Evolutionary conservation across 202 grass and related monocot genomes (phyloP).

Genomic region (Carex sylvatica): DNA sequence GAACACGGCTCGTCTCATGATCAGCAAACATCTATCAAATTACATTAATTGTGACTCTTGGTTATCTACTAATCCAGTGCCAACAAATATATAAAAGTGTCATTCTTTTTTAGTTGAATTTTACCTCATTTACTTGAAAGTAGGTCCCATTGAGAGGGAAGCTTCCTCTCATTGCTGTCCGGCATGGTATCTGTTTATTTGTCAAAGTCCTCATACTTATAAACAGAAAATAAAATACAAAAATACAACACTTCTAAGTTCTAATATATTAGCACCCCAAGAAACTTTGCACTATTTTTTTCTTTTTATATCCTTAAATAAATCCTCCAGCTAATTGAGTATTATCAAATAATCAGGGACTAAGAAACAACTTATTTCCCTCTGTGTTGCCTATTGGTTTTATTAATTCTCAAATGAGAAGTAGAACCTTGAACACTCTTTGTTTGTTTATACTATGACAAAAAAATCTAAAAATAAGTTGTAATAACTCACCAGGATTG

Average conservation of each 20-base stretch:
- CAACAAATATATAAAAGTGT: slow-evolving; percentile 21
- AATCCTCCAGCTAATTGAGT: not conserved
- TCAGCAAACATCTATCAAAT: slow-evolving; percentile 80
- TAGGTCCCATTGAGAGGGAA: slow-evolving; percentile 94
- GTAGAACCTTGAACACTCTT: not conserved
- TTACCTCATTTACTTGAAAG: slow-evolving; percentile 97
- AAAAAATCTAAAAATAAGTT: slow-evolving; percentile 15
- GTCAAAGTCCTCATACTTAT: slow-evolving; percentile 15
- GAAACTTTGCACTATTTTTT: slow-evolving; percentile 5
- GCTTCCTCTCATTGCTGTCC: slow-evolving; percentile 88
- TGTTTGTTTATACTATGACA: not conserved
- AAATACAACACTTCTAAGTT: not conserved
- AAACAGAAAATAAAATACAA: slow-evolving; percentile 24
- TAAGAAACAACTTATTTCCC: not conserved
- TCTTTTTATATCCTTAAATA: not conserved
- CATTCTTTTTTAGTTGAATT: slow-evolving; percentile 12
- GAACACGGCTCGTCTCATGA: slow-evolving; percentile 58
- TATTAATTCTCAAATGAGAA: slow-evolving; percentile 6
- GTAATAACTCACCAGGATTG: slow-evolving; percentile 51
- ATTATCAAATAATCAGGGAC: not conserved
- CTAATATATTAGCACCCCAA: not conserved
- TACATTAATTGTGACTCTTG: slow-evolving; percentile 20
- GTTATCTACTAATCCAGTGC: slow-evolving; percentile 18
- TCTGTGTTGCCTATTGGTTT: not conserved
- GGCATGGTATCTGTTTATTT: slow-evolving; percentile 79